Evolutionary conservation across 345 rosid species (phyloP).

Genomic region (Trapa bicornis): DNA sequence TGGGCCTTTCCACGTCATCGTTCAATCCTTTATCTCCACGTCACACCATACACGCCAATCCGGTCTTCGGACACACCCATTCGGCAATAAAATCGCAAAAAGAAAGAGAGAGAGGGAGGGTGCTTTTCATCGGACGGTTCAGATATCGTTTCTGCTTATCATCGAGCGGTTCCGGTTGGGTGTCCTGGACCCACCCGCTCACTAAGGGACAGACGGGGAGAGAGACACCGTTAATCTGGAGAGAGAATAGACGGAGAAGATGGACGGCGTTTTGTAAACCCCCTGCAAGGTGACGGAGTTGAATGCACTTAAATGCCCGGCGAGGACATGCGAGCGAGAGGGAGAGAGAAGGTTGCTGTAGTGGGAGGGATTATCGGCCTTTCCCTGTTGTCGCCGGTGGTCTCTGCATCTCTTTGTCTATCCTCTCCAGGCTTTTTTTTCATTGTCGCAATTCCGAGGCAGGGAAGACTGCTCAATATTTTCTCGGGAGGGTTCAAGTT

Average conservation of each 20-base stretch:
- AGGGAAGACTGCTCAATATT: too few species aligned
- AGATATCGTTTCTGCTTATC: neutral
- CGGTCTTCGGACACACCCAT: too few species aligned
- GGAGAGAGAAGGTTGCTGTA: too few species aligned
- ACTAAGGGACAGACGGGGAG: neutral
- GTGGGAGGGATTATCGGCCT: neutral
- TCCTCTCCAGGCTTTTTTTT: too few species aligned
- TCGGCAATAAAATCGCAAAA: too few species aligned
- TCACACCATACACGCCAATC: conserved; percentile 2
- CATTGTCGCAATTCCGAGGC: too few species aligned
- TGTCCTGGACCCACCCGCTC: conserved; percentile 51
- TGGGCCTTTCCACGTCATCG: conserved; percentile 32
- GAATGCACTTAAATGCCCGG: neutral
- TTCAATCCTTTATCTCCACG: conserved; percentile 39
- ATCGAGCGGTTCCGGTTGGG: conserved; percentile 37
- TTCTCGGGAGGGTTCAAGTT: neutral
- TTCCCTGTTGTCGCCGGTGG: too few species aligned
- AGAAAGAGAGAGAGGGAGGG: neutral
- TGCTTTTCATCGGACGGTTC: conserved; percentile 22
- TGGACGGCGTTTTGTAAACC: neutral
- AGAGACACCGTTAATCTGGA: too few species aligned
- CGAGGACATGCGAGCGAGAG: neutral
- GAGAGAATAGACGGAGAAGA: neutral
- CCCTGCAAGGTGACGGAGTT: too few species aligned
- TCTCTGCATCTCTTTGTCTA: too few species aligned